Evolutionary conservation across 768 basidiomycete genomes (phyloP).

Genomic region (Termitomyces sp.): DNA sequence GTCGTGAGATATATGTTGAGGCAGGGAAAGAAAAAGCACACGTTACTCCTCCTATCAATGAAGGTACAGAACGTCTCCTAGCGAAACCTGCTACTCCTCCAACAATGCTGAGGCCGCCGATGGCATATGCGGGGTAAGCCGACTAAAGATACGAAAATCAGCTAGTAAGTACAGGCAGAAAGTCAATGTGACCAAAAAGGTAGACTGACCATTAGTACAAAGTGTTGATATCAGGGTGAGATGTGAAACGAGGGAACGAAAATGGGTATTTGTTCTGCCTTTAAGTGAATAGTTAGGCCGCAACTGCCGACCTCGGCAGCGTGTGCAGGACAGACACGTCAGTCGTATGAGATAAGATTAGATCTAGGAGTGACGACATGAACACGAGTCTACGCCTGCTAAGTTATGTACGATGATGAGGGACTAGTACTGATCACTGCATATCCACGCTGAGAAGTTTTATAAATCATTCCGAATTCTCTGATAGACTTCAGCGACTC

Average conservation of each 20-base stretch:
- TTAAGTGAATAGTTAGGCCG: too few species aligned
- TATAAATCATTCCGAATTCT: too few species aligned
- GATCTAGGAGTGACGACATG: constrained; percentile 1
- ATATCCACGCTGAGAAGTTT: too few species aligned
- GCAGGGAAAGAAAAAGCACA: constrained; percentile 24
- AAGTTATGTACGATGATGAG: not conserved
- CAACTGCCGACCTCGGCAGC: too few species aligned
- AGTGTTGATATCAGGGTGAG: not conserved
- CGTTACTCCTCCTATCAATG: constrained; percentile 79
- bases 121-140: constrained; percentile 74
- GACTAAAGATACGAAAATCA: constrained; percentile 39
- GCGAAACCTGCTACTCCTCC: constrained; percentile 74
- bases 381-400: too few species aligned
- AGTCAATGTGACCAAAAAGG: not conserved
- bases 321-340: not conserved
- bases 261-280: not conserved
- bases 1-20: not conserved
- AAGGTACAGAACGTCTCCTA: constrained; percentile 73
- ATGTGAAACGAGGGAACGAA: not conserved
- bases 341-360: constrained; percentile 5
- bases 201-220: not conserved
- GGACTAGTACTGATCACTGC: too few species aligned
- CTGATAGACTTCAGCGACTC: not conserved
- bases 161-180: not conserved
- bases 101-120: constrained; percentile 71